Conservation (phyloP, 176 grass and related monocot genomes). For the Eragrostis nindensis region DNA sequence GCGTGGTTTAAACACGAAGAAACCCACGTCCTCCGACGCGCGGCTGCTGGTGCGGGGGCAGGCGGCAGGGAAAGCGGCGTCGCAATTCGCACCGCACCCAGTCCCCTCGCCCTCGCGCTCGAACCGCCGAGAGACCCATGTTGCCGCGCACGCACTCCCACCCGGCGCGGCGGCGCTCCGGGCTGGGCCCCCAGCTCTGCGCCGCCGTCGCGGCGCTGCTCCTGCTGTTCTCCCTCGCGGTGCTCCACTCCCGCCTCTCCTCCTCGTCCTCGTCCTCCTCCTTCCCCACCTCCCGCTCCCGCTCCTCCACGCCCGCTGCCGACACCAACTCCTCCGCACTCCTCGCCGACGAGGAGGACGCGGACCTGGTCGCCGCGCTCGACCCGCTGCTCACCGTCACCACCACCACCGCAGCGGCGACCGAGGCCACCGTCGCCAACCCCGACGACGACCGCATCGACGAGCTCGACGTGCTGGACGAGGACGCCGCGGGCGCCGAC, state of each 20-base stretch:
- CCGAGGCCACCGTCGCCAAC: not conserved
- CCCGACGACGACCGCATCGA: slow-evolving; percentile 78
- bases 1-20: slow-evolving; percentile 45
- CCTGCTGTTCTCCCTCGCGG: slow-evolving; percentile 78
- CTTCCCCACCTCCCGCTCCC: slow-evolving; percentile 36
- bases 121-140: slow-evolving; percentile 26
- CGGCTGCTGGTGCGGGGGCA: slow-evolving; percentile 29
- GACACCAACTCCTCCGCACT: slow-evolving; percentile 31
- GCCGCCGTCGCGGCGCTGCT: slow-evolving; percentile 73
- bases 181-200: slow-evolving; percentile 69
- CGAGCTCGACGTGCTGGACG: slow-evolving; percentile 85
- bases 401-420: slow-evolving; percentile 8
- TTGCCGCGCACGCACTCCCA: slow-evolving; percentile 70
- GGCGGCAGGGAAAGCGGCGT: slow-evolving; percentile 28
- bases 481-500: slow-evolving; percentile 38
- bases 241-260: slow-evolving; percentile 81
- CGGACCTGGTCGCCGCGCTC: slow-evolving; percentile 29
- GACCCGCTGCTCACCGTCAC: slow-evolving; percentile 42
- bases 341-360: slow-evolving; percentile 53
- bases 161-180: slow-evolving; percentile 66
- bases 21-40: slow-evolving; percentile 13
- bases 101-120: not conserved
- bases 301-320: slow-evolving; percentile 27
- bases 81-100: slow-evolving; percentile 10
- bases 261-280: slow-evolving; percentile 41